Evolutionary conservation across 371 early-diverging fungal species (phyloP), one percentile per base, ranked within the genome.

Genomic region (Circinella minor): DNA sequence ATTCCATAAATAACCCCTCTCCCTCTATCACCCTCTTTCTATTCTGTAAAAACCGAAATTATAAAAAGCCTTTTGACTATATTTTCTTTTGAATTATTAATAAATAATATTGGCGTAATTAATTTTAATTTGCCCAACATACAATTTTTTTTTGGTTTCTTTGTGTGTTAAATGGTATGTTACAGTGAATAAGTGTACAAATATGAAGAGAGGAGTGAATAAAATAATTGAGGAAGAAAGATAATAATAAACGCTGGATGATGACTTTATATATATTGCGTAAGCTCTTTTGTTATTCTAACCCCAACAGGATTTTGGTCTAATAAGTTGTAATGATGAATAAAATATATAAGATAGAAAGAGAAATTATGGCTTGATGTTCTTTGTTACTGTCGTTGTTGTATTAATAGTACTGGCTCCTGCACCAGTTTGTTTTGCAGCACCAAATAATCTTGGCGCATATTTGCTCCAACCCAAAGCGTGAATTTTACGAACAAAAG

Each of bases 401-500:
- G 59, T 34, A 27, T 18, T 36, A 37, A 11, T 27, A 47, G 68
- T 48, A 37, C 20, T 36, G 37, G 68, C 47, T 51, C 67, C 69
- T 57, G 11, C 7, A 27, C 27, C 27, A 27, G 27, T 27, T 27
- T 27, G 27, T 57, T 57, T 57, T 57, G 27, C 34, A 5, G n/a
- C 57, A 55, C 73, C 77, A 18, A 79, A 67, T 2, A 82, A 60
- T 55, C 73, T 66, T 61, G 83, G 79, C 11, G 80, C 74, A 46
- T 82, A 82, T 36, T 71, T 74, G 55, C 72, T 68, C 80, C 78
- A 80, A 4, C 80, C 83, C 27, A 76, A 51, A 63, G 74, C 72
- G 65, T 82, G 82, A 20, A 82, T 36, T 66, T 80, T 82, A 36
- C 78, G 77, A 1, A 82, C 82, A 65, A 82, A 62, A 15, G 78